phyloP scores from a whole-genome alignment of 768 basidiomycete species.

The Mycena alexandri region DNA sequence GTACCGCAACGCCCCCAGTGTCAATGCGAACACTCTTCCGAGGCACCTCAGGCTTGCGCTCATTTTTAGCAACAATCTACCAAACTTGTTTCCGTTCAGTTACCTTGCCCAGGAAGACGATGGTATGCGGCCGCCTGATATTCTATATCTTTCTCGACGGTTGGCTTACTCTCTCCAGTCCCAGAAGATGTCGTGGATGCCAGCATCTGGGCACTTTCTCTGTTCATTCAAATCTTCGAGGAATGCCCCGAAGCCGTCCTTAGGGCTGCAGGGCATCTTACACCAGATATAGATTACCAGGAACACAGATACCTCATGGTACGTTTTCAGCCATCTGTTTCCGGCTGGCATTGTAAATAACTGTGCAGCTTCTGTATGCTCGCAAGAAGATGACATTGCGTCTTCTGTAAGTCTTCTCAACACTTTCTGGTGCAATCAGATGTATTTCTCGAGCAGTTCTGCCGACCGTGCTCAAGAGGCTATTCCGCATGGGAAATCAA shows the following conservation, averaged over 20 bases:
- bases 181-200: conserved; percentile 36
- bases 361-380: conserved; percentile 17
- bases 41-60: conserved; percentile 14
- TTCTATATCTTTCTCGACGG: neutral
- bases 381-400: conserved; percentile 9
- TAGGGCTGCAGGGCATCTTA: conserved; percentile 36
- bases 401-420: conserved; percentile 7
- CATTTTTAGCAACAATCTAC: conserved; percentile 19
- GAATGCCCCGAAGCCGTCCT: conserved; percentile 39
- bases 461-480: conserved; percentile 19
- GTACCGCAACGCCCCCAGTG: conserved; percentile 4
- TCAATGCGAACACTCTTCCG: conserved; percentile 5
- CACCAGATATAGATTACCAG: conserved; percentile 1
- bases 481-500: conserved; percentile 19
- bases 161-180: conserved; percentile 19
- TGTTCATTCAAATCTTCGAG: conserved; percentile 37
- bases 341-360: too few relatives aligned
- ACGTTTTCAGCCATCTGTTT: neutral
- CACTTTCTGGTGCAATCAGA: too few relatives aligned
- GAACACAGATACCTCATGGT: conserved; percentile 2
- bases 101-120: conserved; percentile 37
- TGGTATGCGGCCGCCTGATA: conserved; percentile 16
- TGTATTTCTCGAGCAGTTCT: conserved; percentile 2
- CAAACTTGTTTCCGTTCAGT: conserved; percentile 38
- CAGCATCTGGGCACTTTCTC: conserved; percentile 39